These are phyloP conservation scores for Actinidia chinensis DNA, from an alignment of 179 eudicot species.

Conservation along the genomic window DNA sequence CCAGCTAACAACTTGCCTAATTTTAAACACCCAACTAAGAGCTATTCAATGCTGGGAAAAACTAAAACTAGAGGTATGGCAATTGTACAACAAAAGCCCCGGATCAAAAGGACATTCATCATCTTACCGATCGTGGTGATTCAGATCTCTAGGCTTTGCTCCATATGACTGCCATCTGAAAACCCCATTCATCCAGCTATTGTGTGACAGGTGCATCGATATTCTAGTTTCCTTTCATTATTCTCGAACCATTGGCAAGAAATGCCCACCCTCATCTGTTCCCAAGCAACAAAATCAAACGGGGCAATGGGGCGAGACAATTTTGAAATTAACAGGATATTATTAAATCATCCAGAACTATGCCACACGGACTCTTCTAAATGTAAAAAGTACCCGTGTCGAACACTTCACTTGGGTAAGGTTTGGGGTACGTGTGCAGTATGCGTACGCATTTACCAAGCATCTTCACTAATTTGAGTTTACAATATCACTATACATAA, in stretches of 20 bases:
- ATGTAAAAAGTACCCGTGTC: no score
- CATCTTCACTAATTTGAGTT: not conserved
- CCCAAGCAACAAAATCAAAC: not conserved
- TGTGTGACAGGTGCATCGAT: not conserved
- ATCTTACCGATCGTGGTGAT: not conserved
- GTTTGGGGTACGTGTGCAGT: no score
- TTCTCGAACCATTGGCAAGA: slow-evolving; percentile 34
- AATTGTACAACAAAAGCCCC: slow-evolving; percentile 25
- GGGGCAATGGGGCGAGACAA: not conserved
- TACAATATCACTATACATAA: not conserved
- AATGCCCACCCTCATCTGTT: slow-evolving; percentile 40
- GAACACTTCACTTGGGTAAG: no score
- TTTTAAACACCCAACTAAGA: slow-evolving; percentile 14
- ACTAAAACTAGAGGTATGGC: slow-evolving; percentile 2
- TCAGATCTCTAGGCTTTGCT: not conserved
- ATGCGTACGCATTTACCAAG: no score
- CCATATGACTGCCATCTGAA: not conserved
- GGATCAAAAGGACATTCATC: not conserved
- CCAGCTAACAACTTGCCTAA: slow-evolving; percentile 15
- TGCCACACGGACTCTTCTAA: no score
- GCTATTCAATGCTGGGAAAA: slow-evolving; percentile 1
- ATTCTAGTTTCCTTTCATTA: slow-evolving; percentile 16
- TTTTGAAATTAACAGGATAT: not conserved
- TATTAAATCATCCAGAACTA: not conserved
- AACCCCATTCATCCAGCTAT: not conserved